These are phyloP conservation scores for Penicillium sp. DNA, from an alignment of 2,329 filamentous ascomycete genomes.

Conservation along the genomic window DNA sequence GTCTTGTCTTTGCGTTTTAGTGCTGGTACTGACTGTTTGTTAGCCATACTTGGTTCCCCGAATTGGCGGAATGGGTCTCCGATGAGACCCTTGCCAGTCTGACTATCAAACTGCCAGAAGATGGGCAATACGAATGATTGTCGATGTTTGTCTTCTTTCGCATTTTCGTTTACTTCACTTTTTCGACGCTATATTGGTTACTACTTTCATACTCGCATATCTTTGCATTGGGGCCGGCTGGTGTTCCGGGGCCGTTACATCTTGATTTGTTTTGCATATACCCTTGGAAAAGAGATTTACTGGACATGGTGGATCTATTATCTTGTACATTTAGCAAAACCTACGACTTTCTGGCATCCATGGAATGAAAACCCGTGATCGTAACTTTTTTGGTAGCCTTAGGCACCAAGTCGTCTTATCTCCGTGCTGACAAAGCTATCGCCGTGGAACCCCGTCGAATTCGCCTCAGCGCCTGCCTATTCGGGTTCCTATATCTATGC, in stretches of 20 bases:
- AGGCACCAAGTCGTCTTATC: slow-evolving; percentile 16
- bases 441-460: slow-evolving; percentile 31
- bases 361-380: neutral
- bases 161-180: neutral
- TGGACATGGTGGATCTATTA: neutral
- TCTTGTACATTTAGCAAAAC: neutral
- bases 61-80: slow-evolving; percentile 33
- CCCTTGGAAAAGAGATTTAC: neutral
- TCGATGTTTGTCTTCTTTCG: neutral
- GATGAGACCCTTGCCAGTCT: slow-evolving; percentile 20
- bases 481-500: slow-evolving; percentile 9
- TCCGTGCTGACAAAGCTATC: slow-evolving; percentile 33
- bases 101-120: slow-evolving; percentile 2
- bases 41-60: slow-evolving; percentile 38
- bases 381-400: neutral
- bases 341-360: neutral
- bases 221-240: neutral
- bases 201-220: neutral
- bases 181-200: neutral
- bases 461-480: slow-evolving; percentile 16
- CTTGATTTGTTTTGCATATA: neutral
- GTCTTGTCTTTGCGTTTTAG: slow-evolving; percentile 11
- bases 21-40: slow-evolving; percentile 10
- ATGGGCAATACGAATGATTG: slow-evolving; percentile 15
- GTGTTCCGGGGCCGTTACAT: neutral